Evolutionary conservation across 2,329 filamentous ascomycete genomes (phyloP).

Genomic region (Monosporascus sp.): DNA sequence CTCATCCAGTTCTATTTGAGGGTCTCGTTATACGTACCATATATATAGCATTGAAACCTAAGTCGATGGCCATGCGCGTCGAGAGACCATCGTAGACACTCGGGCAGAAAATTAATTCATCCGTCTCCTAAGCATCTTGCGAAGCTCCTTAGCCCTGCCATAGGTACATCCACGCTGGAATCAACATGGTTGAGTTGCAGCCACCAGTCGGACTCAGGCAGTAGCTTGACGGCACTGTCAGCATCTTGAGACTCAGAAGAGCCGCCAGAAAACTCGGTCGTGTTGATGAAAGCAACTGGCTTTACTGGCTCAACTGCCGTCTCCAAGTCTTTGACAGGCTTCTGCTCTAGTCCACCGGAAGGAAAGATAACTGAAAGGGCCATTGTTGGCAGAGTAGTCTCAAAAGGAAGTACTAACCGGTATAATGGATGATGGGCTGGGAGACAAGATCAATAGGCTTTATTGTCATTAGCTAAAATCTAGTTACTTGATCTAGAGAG

Average conservation of each 20-base stretch:
- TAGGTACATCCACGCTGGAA: slow-evolving; percentile 16
- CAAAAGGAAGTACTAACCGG: neutral
- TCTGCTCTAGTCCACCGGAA: slow-evolving; percentile 11
- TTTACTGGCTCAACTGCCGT: slow-evolving; percentile 11
- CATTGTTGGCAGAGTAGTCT: neutral
- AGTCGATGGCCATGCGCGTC: slow-evolving; percentile 40
- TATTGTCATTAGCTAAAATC: neutral
- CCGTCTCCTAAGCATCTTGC: slow-evolving; percentile 25
- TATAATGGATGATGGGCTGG: neutral
- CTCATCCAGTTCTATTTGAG: too few relatives aligned
- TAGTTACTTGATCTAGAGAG: neutral
- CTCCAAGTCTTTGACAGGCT: slow-evolving; percentile 14
- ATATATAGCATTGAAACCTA: slow-evolving; percentile 44
- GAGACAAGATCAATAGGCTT: neutral
- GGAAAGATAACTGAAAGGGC: slow-evolving; percentile 1
- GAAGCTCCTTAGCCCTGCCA: slow-evolving; percentile 27
- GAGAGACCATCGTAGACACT: slow-evolving; percentile 48
- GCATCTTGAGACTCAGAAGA: neutral
- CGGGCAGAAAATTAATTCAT: slow-evolving; percentile 36
- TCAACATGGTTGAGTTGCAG: slow-evolving; percentile 16
- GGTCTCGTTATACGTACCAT: slow-evolving; percentile 33
- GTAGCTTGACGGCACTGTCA: neutral
- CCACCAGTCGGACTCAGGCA: slow-evolving; percentile 1
- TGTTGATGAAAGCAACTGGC: slow-evolving; percentile 1
- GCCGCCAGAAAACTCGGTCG: neutral